Base-by-base conservation (phyloP, 176 grass and related monocot species). In the Oropetium thomaeum region DNA sequence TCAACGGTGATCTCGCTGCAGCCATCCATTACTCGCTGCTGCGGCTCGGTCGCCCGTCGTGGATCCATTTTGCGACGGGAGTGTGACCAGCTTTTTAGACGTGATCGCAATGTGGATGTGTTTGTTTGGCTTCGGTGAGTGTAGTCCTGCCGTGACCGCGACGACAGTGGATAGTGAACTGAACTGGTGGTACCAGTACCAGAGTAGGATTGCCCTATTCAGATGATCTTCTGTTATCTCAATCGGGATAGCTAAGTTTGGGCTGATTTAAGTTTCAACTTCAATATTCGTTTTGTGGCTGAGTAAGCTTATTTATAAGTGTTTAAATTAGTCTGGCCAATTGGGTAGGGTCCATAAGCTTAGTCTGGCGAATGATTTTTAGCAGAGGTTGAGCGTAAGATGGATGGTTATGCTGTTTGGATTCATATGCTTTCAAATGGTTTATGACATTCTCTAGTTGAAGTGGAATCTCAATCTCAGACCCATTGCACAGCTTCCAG, bases 181-280 rank as follows among this genome's bases (percentile, higher is more conserved):
- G 23, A 76, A 80, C 29, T 55, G 82, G 80, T 71, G 63, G 32
- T 81, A 65, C 75, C 26, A 58, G 32, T 81, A 65, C 75, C 26
- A 58, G 29, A 71, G 47, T 48, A 27, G 37, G 31, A 59, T 37
- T 71, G 38, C 29, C 49, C 47, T 19, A 47, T 52, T 52, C 19
- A 10, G 71, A 12, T 84, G 70, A 49, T 70, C 77, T 70, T 49
- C 32, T 73, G 73, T 42, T 65, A 77, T 69, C 67, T 62, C 28
- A 53, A 70, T 5, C 62, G 23, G 65, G 17, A 62, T 41, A 63
- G 51, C 55, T 42, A 52, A 33, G 32, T 52, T 84, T 43, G 43
- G 43, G 57, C 25, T 20, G 35, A 28, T 62, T 68, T 67, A 31
- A 74, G 42, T 67, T 61, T 28, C 20, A 61, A 34, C 13, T 78